phyloP scores from a whole-genome alignment of 2,329 filamentous ascomycete genomes.

The Fusarium sp. region DNA sequence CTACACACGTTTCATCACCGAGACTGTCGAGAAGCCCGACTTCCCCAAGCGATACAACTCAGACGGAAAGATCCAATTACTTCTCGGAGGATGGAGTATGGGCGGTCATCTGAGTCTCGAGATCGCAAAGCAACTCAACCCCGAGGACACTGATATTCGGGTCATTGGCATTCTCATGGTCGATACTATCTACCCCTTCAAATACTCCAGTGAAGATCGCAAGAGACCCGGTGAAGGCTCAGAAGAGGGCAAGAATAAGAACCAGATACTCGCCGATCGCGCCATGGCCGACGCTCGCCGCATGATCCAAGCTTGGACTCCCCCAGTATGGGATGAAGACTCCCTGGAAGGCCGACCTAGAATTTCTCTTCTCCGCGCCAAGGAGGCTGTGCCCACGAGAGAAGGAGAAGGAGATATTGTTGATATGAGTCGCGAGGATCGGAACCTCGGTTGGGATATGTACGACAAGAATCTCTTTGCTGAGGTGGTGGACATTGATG shows the following conservation, averaged over 20 bases:
- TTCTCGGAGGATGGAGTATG: slow-evolving; percentile 67
- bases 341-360: slow-evolving; percentile 50
- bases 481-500: slow-evolving; percentile 60
- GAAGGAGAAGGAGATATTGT: slow-evolving; percentile 49
- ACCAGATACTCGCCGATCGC: slow-evolving; percentile 49
- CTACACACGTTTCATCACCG: slow-evolving; percentile 60
- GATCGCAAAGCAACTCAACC: slow-evolving; percentile 57
- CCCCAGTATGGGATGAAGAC: slow-evolving; percentile 53
- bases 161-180: slow-evolving; percentile 65
- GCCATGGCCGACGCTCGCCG: slow-evolving; percentile 57
- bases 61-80: slow-evolving; percentile 51
- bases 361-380: slow-evolving; percentile 59
- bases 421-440: slow-evolving; percentile 57
- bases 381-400: slow-evolving; percentile 51
- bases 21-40: slow-evolving; percentile 46
- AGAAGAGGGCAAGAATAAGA: slow-evolving; percentile 50
- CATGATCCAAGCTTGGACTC: slow-evolving; percentile 55
- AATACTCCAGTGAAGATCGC: slow-evolving; percentile 28
- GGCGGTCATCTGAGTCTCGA: slow-evolving; percentile 65
- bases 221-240: slow-evolving; percentile 32
- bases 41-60: slow-evolving; percentile 46
- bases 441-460: slow-evolving; percentile 60
- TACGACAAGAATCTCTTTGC: slow-evolving; percentile 59
- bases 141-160: slow-evolving; percentile 51
- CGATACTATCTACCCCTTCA: slow-evolving; percentile 57